Conservation (phyloP, 805 yeast genomes). For the Soucietia sequanensis region DNA sequence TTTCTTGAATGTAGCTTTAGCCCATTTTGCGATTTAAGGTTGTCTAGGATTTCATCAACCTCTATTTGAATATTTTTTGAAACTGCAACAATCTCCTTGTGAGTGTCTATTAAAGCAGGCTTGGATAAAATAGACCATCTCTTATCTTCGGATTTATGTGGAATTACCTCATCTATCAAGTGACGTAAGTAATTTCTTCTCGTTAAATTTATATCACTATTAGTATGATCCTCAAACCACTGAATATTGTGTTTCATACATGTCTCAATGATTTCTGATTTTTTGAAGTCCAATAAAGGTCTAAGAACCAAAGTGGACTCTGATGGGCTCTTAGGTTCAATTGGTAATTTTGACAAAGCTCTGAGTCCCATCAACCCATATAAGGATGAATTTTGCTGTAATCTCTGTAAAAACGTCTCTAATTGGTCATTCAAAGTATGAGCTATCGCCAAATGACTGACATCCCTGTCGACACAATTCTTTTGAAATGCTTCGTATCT, state of each 20-base stretch:
- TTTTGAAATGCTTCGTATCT: slow-evolving; percentile 47
- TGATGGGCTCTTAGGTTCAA: slow-evolving; percentile 15
- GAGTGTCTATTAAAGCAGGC: slow-evolving; percentile 1
- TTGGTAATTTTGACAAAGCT: slow-evolving; percentile 24
- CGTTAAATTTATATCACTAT: slow-evolving; percentile 53
- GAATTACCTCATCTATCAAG: slow-evolving; percentile 22
- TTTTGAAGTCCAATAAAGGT: slow-evolving; percentile 52
- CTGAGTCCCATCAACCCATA: slow-evolving; percentile 62
- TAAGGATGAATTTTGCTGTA: slow-evolving; percentile 37
- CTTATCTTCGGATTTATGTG: slow-evolving; percentile 14
- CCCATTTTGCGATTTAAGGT: no score
- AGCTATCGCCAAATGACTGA: slow-evolving; percentile 51
- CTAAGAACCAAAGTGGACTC: slow-evolving; percentile 24
- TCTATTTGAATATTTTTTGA: slow-evolving; percentile 1
- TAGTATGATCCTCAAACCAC: slow-evolving; percentile 77
- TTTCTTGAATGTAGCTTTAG: no score
- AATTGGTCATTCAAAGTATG: slow-evolving; percentile 73
- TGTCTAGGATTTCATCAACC: background rate
- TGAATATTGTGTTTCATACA: slow-evolving; percentile 39
- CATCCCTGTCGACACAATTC: slow-evolving; percentile 34
- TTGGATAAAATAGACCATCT: slow-evolving; percentile 1
- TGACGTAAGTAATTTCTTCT: slow-evolving; percentile 55
- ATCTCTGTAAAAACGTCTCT: slow-evolving; percentile 64
- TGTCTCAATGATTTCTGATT: slow-evolving; percentile 44
- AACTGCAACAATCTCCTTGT: slow-evolving; percentile 6